Evolutionary conservation across 345 rosid species (phyloP).

Genomic region (Fremontodendron californicum): DNA sequence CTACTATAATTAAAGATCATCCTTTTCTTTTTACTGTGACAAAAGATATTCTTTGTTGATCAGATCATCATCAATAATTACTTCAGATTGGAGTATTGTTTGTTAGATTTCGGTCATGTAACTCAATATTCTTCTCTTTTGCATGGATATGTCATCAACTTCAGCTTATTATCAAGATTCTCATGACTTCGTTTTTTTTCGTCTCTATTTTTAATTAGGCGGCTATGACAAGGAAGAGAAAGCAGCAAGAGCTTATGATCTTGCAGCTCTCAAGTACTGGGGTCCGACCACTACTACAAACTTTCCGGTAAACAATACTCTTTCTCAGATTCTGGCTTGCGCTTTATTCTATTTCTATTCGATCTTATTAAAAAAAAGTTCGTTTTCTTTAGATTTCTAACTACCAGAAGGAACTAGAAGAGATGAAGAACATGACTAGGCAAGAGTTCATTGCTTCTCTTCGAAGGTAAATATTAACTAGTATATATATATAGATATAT

Average conservation of each 20-base stretch:
- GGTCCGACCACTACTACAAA: neutral
- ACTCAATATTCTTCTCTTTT: constrained; percentile 5
- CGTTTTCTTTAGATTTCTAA: constrained; percentile 24
- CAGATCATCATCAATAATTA: constrained; percentile 12
- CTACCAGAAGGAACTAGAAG: constrained; percentile 63
- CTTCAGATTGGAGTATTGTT: neutral
- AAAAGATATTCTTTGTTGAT: constrained; percentile 3
- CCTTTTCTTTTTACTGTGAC: constrained; percentile 23
- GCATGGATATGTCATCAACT: constrained; percentile 14
- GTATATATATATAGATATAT: neutral
- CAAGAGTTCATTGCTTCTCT: constrained; percentile 1
- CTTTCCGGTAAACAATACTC: constrained; percentile 20
- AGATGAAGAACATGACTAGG: constrained; percentile 14
- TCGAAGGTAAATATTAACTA: constrained; percentile 32
- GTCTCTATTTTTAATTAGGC: constrained; percentile 33
- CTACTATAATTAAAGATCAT: constrained; percentile 3
- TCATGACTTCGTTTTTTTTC: neutral
- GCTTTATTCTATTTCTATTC: neutral
- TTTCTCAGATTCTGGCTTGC: neutral
- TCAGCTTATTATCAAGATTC: neutral
- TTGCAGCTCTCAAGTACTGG: constrained; percentile 75
- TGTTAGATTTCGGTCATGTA: constrained; percentile 15
- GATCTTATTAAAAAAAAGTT: too few species aligned
- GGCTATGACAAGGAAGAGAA: constrained; percentile 95
- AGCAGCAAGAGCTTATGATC: constrained; percentile 95